Evolutionary conservation across 306 rosid species (phyloP), one percentile per base, ranked within the genome.

Genomic region (Pterocarpus santalinus): DNA sequence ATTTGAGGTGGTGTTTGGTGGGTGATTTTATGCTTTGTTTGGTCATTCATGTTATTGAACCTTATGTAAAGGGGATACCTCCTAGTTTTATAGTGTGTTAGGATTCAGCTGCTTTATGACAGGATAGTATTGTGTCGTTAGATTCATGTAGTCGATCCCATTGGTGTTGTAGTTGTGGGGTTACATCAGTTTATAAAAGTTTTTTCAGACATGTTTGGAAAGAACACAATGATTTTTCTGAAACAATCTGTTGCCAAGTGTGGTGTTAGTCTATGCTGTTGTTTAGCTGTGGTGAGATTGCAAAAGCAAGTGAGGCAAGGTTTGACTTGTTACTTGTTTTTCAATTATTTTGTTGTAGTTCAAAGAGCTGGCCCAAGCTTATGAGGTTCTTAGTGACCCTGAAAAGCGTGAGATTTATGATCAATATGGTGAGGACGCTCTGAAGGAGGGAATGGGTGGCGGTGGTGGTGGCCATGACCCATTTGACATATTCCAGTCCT

Each of bases 401-500:
- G 98, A 92, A 83, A 94, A 94, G 81, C 98, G 98, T 74, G 97
- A 94, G 80, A 84, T 94, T 71, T 94, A 94, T 70, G 98, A 94
- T 80, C 93, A 88, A 36, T 94, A 92, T 61, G 98, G 98, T 28
- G 98, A 95, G 78, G 99, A 95, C 56, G 99, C 97, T 3, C 97
- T 95, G 22, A 95, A 95, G 91, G 97, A 95, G 88, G 99, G 99
- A 89, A 88, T 93, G 97, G 98, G 97, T 11, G 98, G 92, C 30
- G 97, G 95, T 6, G 95, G 97, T 3, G 98, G 94, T 0, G 99
- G 91, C 69, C 97, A 91, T 4, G 97, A 92, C n/a, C 98, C 98
- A 12, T 95, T 92, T 81, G 98, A 95, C 75, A 92, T 95, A 34
- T 95, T 95, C 89, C 88, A 85, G 34, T 92, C 97, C 33, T 95